Percentiles rank a stretch among this genome's conserved stretches.
phyloP scores from a whole-genome alignment of 2,329 filamentous ascomycete species.

The Fusarium tanahbumbuense region DNA sequence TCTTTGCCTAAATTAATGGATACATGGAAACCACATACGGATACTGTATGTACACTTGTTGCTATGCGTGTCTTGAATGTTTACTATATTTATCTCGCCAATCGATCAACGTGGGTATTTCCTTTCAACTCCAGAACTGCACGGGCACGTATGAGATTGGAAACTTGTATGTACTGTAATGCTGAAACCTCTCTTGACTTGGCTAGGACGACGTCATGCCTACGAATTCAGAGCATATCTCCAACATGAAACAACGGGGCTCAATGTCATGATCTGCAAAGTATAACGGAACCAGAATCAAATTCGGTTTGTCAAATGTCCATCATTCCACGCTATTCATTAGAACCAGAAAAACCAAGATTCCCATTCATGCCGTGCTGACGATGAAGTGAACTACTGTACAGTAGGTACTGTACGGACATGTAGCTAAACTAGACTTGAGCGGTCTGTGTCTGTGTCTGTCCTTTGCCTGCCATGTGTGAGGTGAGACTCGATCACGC shows the following conservation, averaged over 20 bases:
- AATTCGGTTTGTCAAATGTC: constrained; percentile 5
- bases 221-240: constrained; percentile 15
- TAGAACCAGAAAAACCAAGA: neutral
- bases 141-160: neutral
- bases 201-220: constrained; percentile 30
- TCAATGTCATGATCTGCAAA: constrained; percentile 32
- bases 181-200: neutral
- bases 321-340: neutral
- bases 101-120: constrained; percentile 5
- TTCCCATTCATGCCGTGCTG: neutral
- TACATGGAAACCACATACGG: constrained; percentile 5
- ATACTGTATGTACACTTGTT: constrained; percentile 6
- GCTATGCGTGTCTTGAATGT: neutral
- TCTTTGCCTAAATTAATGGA: constrained; percentile 17
- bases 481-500: constrained; percentile 9
- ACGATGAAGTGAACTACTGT: neutral
- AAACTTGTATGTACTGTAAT: constrained; percentile 1
- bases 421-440: neutral
- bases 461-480: neutral
- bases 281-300: constrained; percentile 2
- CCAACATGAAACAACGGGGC: constrained; percentile 31
- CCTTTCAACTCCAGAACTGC: neutral
- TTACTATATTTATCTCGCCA: constrained; percentile 11
- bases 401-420: neutral
- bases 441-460: neutral